Evolutionary conservation across 2,329 filamentous ascomycete genomes (phyloP).

Genomic region (Coniella lustricola): DNA sequence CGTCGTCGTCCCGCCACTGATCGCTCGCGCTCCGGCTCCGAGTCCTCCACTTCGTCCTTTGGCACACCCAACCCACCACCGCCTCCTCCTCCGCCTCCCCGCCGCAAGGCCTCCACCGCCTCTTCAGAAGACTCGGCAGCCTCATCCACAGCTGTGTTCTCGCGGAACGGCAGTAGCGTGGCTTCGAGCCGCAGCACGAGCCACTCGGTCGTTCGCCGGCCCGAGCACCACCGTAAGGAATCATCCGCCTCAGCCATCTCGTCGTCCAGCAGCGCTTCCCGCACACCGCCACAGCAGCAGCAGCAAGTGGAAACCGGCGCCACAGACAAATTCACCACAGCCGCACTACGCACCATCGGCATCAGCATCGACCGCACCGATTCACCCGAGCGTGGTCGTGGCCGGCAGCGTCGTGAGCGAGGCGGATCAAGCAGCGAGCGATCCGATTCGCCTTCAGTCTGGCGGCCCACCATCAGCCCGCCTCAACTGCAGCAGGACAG

Average conservation of each 20-base stretch:
- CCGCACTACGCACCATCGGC: conserved; percentile 12
- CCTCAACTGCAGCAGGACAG: conserved; percentile 15
- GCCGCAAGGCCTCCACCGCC: conserved; percentile 10
- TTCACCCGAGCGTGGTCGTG: conserved; percentile 11
- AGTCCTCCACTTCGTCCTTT: conserved; percentile 9
- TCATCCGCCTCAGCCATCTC: background rate
- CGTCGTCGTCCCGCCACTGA: conserved; percentile 3
- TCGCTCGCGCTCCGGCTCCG: conserved; percentile 11
- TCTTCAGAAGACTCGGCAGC: conserved; percentile 6
- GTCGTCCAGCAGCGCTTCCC: conserved; percentile 2
- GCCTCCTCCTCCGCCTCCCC: background rate
- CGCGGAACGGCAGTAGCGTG: conserved; percentile 4
- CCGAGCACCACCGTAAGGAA: background rate
- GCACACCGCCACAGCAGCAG: conserved; percentile 4
- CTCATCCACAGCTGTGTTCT: conserved; percentile 2
- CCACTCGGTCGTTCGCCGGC: background rate
- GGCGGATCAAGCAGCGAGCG: conserved; percentile 13
- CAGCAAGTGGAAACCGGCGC: background rate
- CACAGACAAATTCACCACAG: conserved; percentile 5
- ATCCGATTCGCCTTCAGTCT: conserved; percentile 14
- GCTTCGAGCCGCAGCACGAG: background rate
- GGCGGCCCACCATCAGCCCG: conserved; percentile 15
- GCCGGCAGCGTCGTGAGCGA: conserved; percentile 8
- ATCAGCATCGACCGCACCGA: conserved; percentile 8
- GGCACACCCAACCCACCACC: conserved; percentile 3